A percentile compares a stretch with the other conserved stretches of the same genome.
Conservation (phyloP, 1,284 basidiomycete species). For the Schizopora paradoxa region DNA sequence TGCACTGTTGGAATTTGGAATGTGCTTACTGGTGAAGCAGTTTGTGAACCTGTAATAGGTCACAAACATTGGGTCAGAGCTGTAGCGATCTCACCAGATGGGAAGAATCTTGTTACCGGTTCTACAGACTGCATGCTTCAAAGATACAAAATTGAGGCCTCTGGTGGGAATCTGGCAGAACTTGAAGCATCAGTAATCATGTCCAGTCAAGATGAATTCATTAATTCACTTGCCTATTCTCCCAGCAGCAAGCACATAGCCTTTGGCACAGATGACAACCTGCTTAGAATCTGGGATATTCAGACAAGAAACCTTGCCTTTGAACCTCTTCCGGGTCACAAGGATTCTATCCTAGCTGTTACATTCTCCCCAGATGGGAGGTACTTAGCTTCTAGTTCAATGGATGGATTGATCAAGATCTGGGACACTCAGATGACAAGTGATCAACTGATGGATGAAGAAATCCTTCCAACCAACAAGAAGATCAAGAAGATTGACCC, state of each 20-base stretch:
- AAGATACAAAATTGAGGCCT: too few relatives aligned
- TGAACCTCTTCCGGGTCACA: too few relatives aligned
- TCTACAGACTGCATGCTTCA: too few relatives aligned
- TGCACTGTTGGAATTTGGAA: constrained; percentile 3
- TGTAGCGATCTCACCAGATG: constrained; percentile 13
- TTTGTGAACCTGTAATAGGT: background rate
- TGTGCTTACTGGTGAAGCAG: background rate
- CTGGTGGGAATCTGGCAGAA: too few relatives aligned
- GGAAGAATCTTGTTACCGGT: background rate
- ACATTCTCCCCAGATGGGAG: background rate
- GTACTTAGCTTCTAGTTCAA: background rate
- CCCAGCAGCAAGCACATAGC: constrained; percentile 6
- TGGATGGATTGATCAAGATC: background rate
- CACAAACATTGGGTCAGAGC: background rate
- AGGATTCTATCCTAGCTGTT: background rate
- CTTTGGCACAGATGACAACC: constrained; percentile 12
- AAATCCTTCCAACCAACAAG: too few relatives aligned
- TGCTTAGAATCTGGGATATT: constrained; percentile 17
- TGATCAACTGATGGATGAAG: too few relatives aligned
- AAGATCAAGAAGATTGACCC: too few relatives aligned
- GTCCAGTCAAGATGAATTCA: too few relatives aligned
- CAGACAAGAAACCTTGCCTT: constrained; percentile 2
- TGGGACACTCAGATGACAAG: constrained; percentile 4
- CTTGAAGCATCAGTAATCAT: too few relatives aligned
- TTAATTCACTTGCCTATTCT: too few relatives aligned